Conservation (phyloP, 495 filamentous ascomycete species). For the Penicillium flavigenum region DNA sequence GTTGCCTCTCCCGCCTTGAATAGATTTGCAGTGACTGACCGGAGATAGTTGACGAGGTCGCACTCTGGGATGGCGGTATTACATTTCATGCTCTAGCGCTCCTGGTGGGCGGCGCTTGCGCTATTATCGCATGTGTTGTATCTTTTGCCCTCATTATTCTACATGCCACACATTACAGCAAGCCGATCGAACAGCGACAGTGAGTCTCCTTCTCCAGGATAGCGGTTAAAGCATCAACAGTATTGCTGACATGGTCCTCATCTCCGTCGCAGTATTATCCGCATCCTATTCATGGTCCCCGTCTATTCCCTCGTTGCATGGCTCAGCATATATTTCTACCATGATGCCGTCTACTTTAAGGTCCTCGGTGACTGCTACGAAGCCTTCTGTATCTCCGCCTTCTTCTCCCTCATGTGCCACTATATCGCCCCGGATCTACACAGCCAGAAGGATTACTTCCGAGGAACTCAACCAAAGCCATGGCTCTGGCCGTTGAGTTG, state of each 20-base stretch:
- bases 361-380: slow-evolving; percentile 86
- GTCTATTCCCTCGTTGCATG: slow-evolving; percentile 78
- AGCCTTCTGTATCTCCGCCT: slow-evolving; percentile 85
- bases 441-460: slow-evolving; percentile 85
- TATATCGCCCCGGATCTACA: slow-evolving; percentile 80
- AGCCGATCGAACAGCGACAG: slow-evolving; percentile 81
- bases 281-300: slow-evolving; percentile 89
- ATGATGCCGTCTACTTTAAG: slow-evolving; percentile 78
- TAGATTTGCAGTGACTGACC: slow-evolving; percentile 13
- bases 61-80: slow-evolving; percentile 49
- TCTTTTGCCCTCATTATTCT: slow-evolving; percentile 62
- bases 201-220: slow-evolving; percentile 20
- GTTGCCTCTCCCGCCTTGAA: slow-evolving; percentile 7
- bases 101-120: slow-evolving; percentile 50
- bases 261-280: slow-evolving; percentile 70
- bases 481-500: slow-evolving; percentile 73
- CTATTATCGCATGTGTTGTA: slow-evolving; percentile 40
- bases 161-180: slow-evolving; percentile 81
- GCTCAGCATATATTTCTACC: slow-evolving; percentile 74
- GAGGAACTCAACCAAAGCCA: slow-evolving; percentile 60
- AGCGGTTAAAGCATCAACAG: not conserved
- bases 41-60: slow-evolving; percentile 39
- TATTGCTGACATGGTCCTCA: slow-evolving; percentile 19
- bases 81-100: slow-evolving; percentile 50
- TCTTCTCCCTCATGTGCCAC: slow-evolving; percentile 85